Evolutionary conservation across 2,329 filamentous ascomycete genomes (phyloP).

Genomic region (Talaromyces sp.): DNA sequence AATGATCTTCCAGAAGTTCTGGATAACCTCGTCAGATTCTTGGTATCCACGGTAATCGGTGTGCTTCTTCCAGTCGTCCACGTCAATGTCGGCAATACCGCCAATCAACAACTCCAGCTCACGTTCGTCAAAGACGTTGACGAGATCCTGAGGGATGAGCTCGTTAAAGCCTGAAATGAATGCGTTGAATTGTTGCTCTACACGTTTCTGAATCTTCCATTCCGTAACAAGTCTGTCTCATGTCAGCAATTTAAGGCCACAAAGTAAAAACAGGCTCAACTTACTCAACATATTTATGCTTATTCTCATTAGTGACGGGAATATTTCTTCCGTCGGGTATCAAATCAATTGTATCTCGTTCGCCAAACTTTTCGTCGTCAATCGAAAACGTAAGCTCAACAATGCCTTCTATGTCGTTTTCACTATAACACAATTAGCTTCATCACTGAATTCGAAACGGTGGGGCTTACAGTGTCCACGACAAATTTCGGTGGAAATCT

Average conservation of each 20-base stretch:
- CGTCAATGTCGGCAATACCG: slow-evolving; percentile 99
- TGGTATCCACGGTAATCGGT: slow-evolving; percentile 99
- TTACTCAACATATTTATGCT: slow-evolving; percentile 95
- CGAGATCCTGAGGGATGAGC: slow-evolving; percentile 89
- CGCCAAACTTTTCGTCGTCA: slow-evolving; percentile 95
- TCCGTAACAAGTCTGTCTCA: slow-evolving; percentile 76
- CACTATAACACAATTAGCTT: slow-evolving; percentile 42
- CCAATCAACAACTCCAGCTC: slow-evolving; percentile 95
- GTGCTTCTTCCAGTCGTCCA: slow-evolving; percentile 99
- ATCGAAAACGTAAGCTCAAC: slow-evolving; percentile 95
- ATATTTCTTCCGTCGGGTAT: slow-evolving; percentile 88
- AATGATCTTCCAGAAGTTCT: slow-evolving; percentile 97
- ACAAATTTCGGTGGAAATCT: slow-evolving; percentile 92
- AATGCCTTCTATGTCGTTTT: slow-evolving; percentile 95
- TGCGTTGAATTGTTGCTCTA: slow-evolving; percentile 96
- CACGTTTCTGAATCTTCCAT: slow-evolving; percentile 98
- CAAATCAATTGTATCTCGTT: slow-evolving; percentile 88
- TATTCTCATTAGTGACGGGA: slow-evolving; percentile 97
- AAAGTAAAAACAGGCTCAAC: slow-evolving; percentile 23
- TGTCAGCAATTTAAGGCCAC: background rate
- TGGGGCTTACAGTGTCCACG: slow-evolving; percentile 75
- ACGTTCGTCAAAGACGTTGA: slow-evolving; percentile 98
- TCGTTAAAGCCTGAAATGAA: slow-evolving; percentile 98
- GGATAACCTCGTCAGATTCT: slow-evolving; percentile 93
- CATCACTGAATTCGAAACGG: background rate